Percentiles rank a stretch among this genome's conserved stretches.
These are phyloP conservation scores for Prototheca cutis DNA, from an alignment of 163 green algal species.

Conservation along the genomic window DNA sequence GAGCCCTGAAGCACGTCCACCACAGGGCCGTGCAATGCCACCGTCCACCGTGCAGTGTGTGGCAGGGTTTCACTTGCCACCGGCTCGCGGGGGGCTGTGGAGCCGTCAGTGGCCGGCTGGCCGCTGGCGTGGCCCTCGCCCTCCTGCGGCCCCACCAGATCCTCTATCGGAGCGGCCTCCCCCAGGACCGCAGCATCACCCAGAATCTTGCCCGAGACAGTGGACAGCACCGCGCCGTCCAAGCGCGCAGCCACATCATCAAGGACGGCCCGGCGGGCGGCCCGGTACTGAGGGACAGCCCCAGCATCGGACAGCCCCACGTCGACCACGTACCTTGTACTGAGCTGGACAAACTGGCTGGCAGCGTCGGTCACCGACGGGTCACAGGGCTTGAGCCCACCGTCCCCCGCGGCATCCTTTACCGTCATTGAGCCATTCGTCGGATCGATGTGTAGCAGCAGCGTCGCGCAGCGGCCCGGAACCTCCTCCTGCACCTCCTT, in stretches of 20 bases:
- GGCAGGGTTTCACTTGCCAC: neutral
- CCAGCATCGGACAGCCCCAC: neutral
- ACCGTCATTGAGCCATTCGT: conserved; percentile 3
- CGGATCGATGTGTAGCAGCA: conserved; percentile 21
- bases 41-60: neutral
- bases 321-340: conserved; percentile 2
- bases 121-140: too few relatives aligned
- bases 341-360: neutral
- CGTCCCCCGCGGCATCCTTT: neutral
- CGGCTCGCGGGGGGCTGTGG: neutral
- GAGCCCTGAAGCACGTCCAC: neutral
- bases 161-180: neutral
- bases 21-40: neutral
- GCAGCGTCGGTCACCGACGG: neutral
- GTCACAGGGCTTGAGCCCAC: conserved; percentile 7
- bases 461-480: neutral
- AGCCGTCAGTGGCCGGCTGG: too few relatives aligned
- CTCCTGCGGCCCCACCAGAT: too few relatives aligned
- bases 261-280: neutral
- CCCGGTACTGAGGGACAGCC: neutral
- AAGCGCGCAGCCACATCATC: neutral
- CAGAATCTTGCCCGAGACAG: neutral
- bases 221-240: neutral
- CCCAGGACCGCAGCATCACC: neutral
- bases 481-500: too few relatives aligned